A percentile compares a stretch with the other conserved stretches of the same genome.
phyloP scores from a whole-genome alignment of 1,284 basidiomycete species.

The Trichosporon coremiiforme region DNA sequence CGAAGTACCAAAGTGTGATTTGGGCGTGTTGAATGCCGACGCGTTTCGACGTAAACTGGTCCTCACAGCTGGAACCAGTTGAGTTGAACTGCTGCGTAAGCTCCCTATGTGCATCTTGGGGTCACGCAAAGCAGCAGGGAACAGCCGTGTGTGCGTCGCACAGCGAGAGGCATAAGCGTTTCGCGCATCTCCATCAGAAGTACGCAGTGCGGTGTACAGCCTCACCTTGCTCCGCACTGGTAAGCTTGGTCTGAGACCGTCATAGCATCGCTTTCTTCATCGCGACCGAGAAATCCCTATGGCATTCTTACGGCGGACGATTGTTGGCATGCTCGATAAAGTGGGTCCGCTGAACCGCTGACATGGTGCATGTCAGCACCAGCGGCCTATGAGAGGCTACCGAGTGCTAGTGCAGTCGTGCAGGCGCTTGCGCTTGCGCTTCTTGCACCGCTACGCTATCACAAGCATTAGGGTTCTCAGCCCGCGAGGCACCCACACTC shows the following conservation, averaged over 20 bases:
- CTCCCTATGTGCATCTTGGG: too few species aligned
- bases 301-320: too few species aligned
- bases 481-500: conserved; percentile 3
- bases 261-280: background rate
- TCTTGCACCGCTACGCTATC: background rate
- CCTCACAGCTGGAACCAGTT: background rate
- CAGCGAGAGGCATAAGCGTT: background rate
- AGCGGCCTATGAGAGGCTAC: too few species aligned
- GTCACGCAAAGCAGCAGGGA: background rate
- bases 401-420: background rate
- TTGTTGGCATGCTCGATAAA: background rate
- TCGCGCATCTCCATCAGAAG: background rate
- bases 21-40: too few species aligned
- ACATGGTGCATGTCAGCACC: background rate
- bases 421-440: background rate
- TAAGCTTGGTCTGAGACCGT: background rate
- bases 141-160: background rate
- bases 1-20: background rate
- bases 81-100: background rate
- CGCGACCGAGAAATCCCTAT: background rate
- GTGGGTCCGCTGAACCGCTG: background rate
- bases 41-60: background rate
- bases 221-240: background rate
- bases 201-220: background rate
- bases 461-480: conserved; percentile 3